phyloP scores from a whole-genome alignment of 2,329 filamentous ascomycete genomes.

The Herpotrichia juniperi region DNA sequence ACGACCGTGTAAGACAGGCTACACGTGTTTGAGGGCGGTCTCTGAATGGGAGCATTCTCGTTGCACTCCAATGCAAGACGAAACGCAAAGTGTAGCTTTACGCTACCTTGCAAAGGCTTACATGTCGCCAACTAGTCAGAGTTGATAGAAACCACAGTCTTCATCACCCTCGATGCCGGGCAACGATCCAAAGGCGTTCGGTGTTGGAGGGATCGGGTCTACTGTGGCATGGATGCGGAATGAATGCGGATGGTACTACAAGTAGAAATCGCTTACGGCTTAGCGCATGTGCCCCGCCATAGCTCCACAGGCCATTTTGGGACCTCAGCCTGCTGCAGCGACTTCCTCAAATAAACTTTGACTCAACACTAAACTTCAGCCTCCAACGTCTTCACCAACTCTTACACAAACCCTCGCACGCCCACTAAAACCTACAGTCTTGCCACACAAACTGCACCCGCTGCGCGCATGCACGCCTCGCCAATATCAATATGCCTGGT shows the following conservation, averaged over 20 bases:
- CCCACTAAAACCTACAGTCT: background rate
- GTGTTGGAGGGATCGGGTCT: too few relatives aligned
- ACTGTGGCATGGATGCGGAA: too few relatives aligned
- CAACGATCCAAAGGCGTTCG: too few relatives aligned
- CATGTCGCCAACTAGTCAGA: too few relatives aligned
- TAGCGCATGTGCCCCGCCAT: background rate
- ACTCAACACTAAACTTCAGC: background rate
- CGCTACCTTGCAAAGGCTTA: too few relatives aligned
- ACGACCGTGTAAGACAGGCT: background rate
- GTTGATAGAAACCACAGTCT: too few relatives aligned
- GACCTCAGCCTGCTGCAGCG: too few relatives aligned
- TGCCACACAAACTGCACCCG: background rate
- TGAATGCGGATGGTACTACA: too few relatives aligned
- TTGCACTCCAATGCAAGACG: too few relatives aligned
- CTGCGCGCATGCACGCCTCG: background rate
- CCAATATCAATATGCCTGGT: slow-evolving; percentile 1
- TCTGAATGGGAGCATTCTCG: background rate
- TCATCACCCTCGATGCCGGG: too few relatives aligned
- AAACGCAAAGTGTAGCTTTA: too few relatives aligned
- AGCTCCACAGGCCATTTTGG: too few relatives aligned
- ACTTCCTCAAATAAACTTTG: slow-evolving; percentile 1
- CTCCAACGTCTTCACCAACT: background rate
- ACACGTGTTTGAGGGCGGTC: background rate
- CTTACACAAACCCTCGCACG: background rate
- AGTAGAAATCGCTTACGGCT: background rate